Base-by-base conservation (phyloP, 768 basidiomycete species). In the Suillus weaverae region DNA sequence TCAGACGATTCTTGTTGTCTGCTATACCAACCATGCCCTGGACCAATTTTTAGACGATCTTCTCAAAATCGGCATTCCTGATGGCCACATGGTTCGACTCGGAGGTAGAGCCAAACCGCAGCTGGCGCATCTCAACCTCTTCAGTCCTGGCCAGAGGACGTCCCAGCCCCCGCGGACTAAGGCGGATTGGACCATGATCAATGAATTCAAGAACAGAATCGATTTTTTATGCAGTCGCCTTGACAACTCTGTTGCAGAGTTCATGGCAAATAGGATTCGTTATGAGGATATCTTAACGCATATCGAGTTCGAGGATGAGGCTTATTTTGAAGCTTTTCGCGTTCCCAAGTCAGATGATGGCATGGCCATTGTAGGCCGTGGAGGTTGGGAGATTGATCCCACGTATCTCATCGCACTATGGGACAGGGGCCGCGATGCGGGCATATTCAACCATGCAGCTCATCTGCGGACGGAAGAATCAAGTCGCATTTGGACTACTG, bases 1-100 rank as follows among this genome's bases (percentile, higher is more conserved):
- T 0, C 73, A 77, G 43, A 83, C 70, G 0, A 87, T 89, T 36
- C 80, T 89, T 13, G 85, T 89, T 9, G 83, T 86, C 41, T 88
- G 86, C 69, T 89, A 83, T 64, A 89, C 87, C 0, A 89, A 89
- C 64, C 88, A 89, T 65, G 88, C 87, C 0, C 79, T 89, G 0
- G 88, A 89, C 68, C 83, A 87, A 60, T 85, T 89, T 55, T 77
- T 89, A 16, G 81, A 84, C 44, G 82, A 84, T 64, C 79, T 89
- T 6, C 71, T 87, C 11, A 79, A 84, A 46, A 84, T 85, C 48
- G 85, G 84, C 1, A 86, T 89, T 10, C 83, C 86, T 0, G 41
- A 63, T 0, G 10, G 51, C 4, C 75, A 71, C 39, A 81, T 89
- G 66, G 81, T 88, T 32, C 81, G 88, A 0, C 74, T 89, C 0